phyloP scores from a whole-genome alignment of 2,329 filamentous ascomycete genomes.

The Aspergillus udagawae region DNA sequence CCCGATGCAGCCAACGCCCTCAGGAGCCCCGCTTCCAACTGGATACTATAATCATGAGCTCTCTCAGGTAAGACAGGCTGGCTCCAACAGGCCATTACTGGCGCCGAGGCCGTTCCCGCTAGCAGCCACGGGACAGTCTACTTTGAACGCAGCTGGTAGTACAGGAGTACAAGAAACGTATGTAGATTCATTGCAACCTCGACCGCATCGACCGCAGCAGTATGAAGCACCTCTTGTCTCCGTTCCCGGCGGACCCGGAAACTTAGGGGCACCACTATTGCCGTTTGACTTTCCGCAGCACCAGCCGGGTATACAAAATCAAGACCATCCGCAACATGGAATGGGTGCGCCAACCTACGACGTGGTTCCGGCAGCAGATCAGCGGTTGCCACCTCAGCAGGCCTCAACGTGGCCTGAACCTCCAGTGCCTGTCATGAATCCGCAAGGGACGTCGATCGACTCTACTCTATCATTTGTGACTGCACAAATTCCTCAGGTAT shows the following conservation, averaged over 20 bases:
- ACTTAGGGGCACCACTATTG: neutral
- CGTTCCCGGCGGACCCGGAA: neutral
- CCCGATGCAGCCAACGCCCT: conserved; percentile 19
- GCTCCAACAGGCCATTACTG: conserved; percentile 31
- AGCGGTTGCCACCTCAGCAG: neutral
- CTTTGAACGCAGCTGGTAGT: conserved; percentile 4
- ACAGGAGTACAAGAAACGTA: conserved; percentile 2
- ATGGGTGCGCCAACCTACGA: neutral
- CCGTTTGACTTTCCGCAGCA: neutral
- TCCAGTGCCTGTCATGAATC: neutral
- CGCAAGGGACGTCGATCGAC: neutral
- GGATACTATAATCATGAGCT: conserved; percentile 19
- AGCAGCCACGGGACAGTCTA: conserved; percentile 9
- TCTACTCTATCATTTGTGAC: neutral
- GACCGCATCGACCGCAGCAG: conserved; percentile 5
- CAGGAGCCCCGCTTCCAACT: conserved; percentile 14
- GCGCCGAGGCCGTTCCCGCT: conserved; percentile 26
- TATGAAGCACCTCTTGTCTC: neutral
- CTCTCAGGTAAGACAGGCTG: conserved; percentile 24
- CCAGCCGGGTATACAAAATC: neutral
- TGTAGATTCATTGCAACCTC: conserved; percentile 16
- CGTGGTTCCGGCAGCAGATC: neutral
- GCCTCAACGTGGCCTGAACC: neutral
- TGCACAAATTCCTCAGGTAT: neutral
- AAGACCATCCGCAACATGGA: neutral